These are phyloP conservation scores for Taphrina betulina DNA, from an alignment of 1,139 yeast species.

Conservation along the genomic window DNA sequence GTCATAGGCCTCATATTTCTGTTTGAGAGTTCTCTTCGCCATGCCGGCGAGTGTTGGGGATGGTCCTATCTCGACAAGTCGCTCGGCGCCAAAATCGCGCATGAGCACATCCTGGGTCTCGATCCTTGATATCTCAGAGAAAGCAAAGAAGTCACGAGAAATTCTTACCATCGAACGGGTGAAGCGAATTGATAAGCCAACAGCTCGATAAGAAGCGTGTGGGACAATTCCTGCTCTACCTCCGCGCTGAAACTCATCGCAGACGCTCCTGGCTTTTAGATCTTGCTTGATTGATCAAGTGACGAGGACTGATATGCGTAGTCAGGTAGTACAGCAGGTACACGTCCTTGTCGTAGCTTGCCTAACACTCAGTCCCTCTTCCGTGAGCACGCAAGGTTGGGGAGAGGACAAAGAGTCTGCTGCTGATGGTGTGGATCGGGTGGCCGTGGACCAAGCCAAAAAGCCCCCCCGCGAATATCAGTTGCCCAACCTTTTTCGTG, in stretches of 20 bases:
- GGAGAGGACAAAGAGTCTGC: too few relatives aligned
- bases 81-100: constrained; percentile 80
- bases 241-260: constrained; percentile 51
- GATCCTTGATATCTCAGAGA: constrained; percentile 46
- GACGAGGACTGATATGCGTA: too few relatives aligned
- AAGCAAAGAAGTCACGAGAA: not conserved
- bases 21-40: constrained; percentile 96
- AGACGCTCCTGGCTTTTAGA: too few relatives aligned
- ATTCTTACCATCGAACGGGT: constrained; percentile 88
- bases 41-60: constrained; percentile 97
- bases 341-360: too few relatives aligned
- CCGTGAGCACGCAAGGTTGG: too few relatives aligned
- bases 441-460: too few relatives aligned
- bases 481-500: too few relatives aligned
- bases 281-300: too few relatives aligned
- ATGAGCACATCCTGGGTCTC: constrained; percentile 98
- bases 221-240: constrained; percentile 96
- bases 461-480: too few relatives aligned
- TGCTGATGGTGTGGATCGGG: too few relatives aligned
- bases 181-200: constrained; percentile 98
- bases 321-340: too few relatives aligned
- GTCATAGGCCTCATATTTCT: constrained; percentile 94
- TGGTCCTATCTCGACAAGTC: constrained; percentile 98
- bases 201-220: constrained; percentile 86
- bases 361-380: too few relatives aligned